Conservation (phyloP, 306 rosid species). For the Inga leiocalycina region DNA sequence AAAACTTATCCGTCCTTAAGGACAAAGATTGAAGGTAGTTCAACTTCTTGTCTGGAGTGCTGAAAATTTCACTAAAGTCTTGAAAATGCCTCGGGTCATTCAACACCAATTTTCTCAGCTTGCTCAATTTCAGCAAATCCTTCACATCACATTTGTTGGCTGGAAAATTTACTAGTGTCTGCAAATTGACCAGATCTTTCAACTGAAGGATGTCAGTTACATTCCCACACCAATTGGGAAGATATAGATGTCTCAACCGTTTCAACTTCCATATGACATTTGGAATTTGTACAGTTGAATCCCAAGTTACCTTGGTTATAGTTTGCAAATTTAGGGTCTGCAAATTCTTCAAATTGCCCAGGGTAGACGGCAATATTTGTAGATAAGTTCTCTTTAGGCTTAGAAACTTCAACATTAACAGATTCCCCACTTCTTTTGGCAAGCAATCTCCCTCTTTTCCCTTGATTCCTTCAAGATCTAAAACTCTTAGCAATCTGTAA, state of each 20-base stretch:
- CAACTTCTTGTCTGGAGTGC: conserved; percentile 24
- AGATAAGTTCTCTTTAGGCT: conserved; percentile 38
- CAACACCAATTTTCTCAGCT: conserved; percentile 49
- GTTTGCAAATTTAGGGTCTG: conserved; percentile 56
- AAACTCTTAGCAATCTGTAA: conserved; percentile 49
- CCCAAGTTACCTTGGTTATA: neutral
- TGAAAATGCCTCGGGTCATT: conserved; percentile 49
- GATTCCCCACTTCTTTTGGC: conserved; percentile 48
- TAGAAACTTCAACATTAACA: conserved; percentile 50
- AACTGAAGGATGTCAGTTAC: conserved; percentile 28
- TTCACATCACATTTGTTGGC: conserved; percentile 45
- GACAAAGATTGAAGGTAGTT: conserved; percentile 46
- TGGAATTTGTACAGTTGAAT: conserved; percentile 49
- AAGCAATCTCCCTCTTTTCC: conserved; percentile 23
- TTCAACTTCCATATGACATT: conserved; percentile 40
- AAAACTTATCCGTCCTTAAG: conserved; percentile 38
- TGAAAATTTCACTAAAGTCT: conserved; percentile 38
- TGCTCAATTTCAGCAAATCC: conserved; percentile 37
- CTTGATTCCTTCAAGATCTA: conserved; percentile 55
- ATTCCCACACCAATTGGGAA: conserved; percentile 54
- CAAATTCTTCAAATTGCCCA: conserved; percentile 53
- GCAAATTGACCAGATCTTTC: conserved; percentile 44
- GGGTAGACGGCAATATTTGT: conserved; percentile 34
- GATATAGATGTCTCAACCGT: conserved; percentile 60
- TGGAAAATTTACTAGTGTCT: conserved; percentile 55